phyloP scores from a whole-genome alignment of 164 flowering plant genomes.

The Hamamelis virginiana region DNA sequence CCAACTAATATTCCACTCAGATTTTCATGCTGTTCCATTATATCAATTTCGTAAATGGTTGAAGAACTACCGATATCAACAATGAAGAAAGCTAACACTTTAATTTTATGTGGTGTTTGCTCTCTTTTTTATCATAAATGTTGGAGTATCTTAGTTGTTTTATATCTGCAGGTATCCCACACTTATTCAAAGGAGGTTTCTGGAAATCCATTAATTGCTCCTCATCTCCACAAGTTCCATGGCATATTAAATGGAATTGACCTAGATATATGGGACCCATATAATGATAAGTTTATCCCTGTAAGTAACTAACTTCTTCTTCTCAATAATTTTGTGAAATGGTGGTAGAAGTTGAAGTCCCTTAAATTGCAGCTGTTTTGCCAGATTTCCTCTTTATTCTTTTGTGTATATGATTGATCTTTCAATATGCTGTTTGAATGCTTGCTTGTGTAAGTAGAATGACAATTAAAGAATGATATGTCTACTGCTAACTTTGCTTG shows the following conservation, averaged over 20 bases:
- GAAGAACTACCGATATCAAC: neutral
- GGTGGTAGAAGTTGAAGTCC: neutral
- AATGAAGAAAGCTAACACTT: neutral
- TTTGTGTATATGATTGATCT: neutral
- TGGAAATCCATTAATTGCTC: constrained; percentile 72
- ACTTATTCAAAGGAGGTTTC: constrained; percentile 87
- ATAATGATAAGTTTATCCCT: constrained; percentile 80
- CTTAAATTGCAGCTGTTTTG: neutral
- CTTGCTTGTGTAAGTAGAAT: neutral
- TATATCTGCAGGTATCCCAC: constrained; percentile 66
- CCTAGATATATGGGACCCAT: constrained; percentile 98
- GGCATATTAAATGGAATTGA: constrained; percentile 98
- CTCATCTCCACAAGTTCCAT: constrained; percentile 84
- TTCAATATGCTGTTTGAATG: neutral
- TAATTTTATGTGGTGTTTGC: neutral
- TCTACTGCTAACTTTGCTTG: neutral
- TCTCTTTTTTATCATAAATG: neutral
- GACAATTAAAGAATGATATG: neutral
- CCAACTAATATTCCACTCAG: no score
- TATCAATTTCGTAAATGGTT: neutral
- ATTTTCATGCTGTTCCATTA: neutral
- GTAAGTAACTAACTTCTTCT: constrained; percentile 36
- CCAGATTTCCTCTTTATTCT: neutral
- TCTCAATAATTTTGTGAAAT: neutral
- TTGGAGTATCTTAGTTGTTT: neutral